A percentile compares a stretch with the other conserved stretches of the same genome.
Conservation (phyloP, 345 rosid genomes). For the Camelina neglecta region DNA sequence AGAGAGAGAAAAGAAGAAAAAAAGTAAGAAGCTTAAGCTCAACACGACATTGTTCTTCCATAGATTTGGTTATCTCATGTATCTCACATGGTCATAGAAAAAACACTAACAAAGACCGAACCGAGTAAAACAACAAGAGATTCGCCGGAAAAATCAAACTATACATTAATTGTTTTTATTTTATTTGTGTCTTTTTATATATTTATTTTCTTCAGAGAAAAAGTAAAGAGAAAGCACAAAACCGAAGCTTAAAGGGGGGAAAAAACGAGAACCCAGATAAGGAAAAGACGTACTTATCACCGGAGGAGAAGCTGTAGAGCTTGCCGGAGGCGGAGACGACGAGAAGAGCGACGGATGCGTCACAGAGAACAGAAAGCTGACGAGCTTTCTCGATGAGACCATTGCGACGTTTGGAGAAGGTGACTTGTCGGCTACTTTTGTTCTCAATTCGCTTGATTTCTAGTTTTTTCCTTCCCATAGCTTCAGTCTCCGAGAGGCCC, state of each 20-base stretch:
- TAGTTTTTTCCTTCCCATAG: slow-evolving; percentile 67
- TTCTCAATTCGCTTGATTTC: slow-evolving; percentile 73
- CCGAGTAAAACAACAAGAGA: slow-evolving; percentile 9
- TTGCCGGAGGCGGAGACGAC: slow-evolving; percentile 43
- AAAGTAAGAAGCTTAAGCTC: slow-evolving; percentile 34
- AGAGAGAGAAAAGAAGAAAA: slow-evolving; percentile 7
- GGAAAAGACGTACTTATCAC: slow-evolving; percentile 37
- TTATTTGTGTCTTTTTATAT: too few relatives aligned
- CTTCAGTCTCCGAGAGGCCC: slow-evolving; percentile 20
- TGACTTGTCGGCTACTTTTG: slow-evolving; percentile 74
- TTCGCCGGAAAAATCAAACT: slow-evolving; percentile 19
- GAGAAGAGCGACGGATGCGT: slow-evolving; percentile 50
- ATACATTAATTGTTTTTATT: neutral
- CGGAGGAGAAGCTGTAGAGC: slow-evolving; percentile 47
- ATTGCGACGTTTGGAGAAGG: slow-evolving; percentile 76
- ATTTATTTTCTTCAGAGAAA: neutral
- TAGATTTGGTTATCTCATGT: slow-evolving; percentile 15
- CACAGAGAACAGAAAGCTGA: slow-evolving; percentile 79
- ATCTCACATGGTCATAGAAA: slow-evolving; percentile 7
- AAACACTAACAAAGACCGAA: slow-evolving; percentile 23
- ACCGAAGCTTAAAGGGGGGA: neutral
- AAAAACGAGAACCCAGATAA: neutral
- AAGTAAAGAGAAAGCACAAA: slow-evolving; percentile 16
- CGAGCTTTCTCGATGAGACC: slow-evolving; percentile 71
- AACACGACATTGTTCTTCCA: slow-evolving; percentile 22